Evolutionary conservation across 257 asterid species (phyloP).

Genomic region (Solanum chiquidenum): DNA sequence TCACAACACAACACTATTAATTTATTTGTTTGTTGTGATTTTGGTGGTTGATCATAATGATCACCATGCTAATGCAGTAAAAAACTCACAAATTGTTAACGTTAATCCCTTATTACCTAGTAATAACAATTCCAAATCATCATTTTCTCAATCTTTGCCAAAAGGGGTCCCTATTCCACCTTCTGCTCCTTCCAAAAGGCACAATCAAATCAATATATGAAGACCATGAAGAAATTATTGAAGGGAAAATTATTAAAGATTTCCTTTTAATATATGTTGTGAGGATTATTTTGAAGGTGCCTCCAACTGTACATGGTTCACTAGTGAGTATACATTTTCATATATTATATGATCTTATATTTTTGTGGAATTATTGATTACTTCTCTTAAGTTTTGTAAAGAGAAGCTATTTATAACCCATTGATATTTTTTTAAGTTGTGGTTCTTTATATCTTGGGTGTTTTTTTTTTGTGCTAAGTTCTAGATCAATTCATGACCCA

Average conservation of each 20-base stretch:
- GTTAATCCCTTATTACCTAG: neutral
- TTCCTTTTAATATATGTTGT: neutral
- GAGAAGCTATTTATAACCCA: neutral
- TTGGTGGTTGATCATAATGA: neutral
- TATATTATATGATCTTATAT: neutral
- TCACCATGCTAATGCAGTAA: neutral
- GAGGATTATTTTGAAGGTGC: neutral
- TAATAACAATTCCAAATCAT: neutral
- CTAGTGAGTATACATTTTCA: neutral
- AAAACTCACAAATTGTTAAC: neutral
- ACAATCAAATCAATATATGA: neutral
- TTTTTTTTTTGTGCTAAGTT: neutral
- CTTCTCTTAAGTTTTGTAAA: neutral
- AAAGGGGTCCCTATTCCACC: neutral
- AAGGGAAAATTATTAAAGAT: neutral
- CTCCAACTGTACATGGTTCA: neutral
- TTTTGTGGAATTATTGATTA: neutral
- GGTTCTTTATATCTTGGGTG: neutral
- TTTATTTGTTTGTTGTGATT: neutral
- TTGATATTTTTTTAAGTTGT: neutral
- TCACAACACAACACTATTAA: neutral
- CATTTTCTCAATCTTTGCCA: neutral
- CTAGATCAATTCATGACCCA: neutral
- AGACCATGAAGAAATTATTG: neutral
- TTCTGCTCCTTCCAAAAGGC: slow-evolving; percentile 2